phyloP scores from a whole-genome alignment of 2,329 filamentous ascomycete species.

The Cladorrhinum sp. region DNA sequence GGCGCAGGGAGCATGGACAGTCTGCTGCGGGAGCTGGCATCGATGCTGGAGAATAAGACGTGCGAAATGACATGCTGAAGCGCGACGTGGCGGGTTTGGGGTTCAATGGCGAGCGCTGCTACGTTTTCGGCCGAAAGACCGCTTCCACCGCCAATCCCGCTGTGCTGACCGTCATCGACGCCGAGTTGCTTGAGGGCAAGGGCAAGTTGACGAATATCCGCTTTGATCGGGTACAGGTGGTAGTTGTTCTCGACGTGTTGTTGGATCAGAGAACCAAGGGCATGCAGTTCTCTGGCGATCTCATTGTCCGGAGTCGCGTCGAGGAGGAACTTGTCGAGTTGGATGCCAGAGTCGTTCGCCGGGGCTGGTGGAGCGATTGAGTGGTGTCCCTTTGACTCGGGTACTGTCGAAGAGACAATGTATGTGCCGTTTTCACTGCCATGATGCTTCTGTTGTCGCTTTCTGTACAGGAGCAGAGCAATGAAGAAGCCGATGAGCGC shows the following conservation, averaged over 20 bases:
- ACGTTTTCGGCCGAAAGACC: constrained; percentile 22
- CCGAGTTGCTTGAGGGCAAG: constrained; percentile 14
- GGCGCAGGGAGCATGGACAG: constrained; percentile 39
- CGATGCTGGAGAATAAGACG: constrained; percentile 36
- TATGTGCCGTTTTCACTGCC: neutral
- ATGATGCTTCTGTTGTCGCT: neutral
- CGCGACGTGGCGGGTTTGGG: constrained; percentile 32
- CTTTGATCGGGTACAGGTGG: constrained; percentile 10
- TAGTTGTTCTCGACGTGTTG: constrained; percentile 20
- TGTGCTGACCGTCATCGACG: neutral
- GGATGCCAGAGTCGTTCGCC: neutral
- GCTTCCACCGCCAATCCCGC: neutral
- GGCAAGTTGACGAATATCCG: constrained; percentile 1
- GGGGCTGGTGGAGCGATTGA: neutral
- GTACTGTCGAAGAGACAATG: neutral
- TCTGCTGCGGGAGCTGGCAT: constrained; percentile 27
- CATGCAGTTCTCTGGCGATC: constrained; percentile 12
- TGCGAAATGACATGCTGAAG: constrained; percentile 40
- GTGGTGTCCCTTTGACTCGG: neutral
- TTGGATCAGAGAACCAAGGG: constrained; percentile 15
- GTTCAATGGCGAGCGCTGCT: constrained; percentile 33
- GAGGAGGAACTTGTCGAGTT: constrained; percentile 7
- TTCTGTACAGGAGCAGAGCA: neutral
- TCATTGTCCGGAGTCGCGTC: constrained; percentile 15
- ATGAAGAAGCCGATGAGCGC: neutral